Conservation (phyloP, 345 rosid genomes). For the Psidium guajava region DNA sequence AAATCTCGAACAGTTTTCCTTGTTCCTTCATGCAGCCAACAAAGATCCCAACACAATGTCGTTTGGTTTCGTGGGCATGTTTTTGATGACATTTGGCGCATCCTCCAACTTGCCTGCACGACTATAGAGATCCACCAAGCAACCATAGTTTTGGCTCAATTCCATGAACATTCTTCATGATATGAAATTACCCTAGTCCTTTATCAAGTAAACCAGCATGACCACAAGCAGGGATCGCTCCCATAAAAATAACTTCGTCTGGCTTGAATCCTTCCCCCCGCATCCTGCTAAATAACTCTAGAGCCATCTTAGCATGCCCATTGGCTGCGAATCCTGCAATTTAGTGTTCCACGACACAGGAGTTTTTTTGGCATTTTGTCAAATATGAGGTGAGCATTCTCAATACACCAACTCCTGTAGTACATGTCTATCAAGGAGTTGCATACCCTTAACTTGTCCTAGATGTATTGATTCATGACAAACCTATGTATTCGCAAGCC, state of each 20-base stretch:
- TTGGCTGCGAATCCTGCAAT: conserved; percentile 37
- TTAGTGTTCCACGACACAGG: conserved; percentile 71
- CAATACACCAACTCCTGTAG: conserved; percentile 30
- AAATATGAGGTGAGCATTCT: conserved; percentile 49
- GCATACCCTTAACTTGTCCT: conserved; percentile 32
- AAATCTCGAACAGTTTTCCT: not conserved
- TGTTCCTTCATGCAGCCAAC: conserved; percentile 34
- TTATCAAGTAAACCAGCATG: conserved; percentile 57
- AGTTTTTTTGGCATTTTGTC: conserved; percentile 38
- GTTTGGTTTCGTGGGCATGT: conserved; percentile 72
- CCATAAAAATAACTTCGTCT: conserved; percentile 58
- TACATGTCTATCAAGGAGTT: conserved; percentile 63
- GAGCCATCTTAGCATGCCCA: conserved; percentile 43
- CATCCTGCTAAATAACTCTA: conserved; percentile 46
- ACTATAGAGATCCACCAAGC: too few relatives aligned
- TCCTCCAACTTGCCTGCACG: conserved; percentile 1
- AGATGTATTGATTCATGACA: conserved; percentile 26
- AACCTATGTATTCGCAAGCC: conserved; percentile 57
- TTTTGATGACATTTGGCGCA: conserved; percentile 37
- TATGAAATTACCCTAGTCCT: conserved; percentile 42
- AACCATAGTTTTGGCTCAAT: conserved; percentile 60
- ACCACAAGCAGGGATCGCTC: conserved; percentile 64
- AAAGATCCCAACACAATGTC: conserved; percentile 69
- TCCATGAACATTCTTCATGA: conserved; percentile 33
- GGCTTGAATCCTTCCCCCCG: conserved; percentile 46